Conservation (phyloP, 257 asterid species). For the Cordia subcordata region DNA sequence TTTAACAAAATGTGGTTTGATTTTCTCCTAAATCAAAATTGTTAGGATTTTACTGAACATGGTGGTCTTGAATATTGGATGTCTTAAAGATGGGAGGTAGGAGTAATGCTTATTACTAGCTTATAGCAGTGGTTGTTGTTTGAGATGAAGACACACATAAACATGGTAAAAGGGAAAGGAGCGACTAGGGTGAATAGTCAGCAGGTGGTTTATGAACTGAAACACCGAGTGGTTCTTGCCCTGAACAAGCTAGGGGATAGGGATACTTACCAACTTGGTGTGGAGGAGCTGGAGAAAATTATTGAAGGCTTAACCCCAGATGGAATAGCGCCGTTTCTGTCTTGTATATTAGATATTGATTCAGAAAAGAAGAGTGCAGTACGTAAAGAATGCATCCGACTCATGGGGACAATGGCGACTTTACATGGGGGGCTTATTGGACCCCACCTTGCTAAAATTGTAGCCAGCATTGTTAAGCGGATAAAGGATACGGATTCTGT, state of each 20-base stretch:
- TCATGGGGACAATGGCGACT: slow-evolving; percentile 68
- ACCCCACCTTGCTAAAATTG: slow-evolving; percentile 75
- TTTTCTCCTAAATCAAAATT: not conserved
- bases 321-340: slow-evolving; percentile 61
- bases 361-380: slow-evolving; percentile 76
- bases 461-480: slow-evolving; percentile 78
- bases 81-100: not conserved
- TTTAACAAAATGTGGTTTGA: not conserved
- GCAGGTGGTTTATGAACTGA: slow-evolving; percentile 72
- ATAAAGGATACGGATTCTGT: slow-evolving; percentile 84
- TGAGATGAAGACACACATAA: slow-evolving; percentile 49
- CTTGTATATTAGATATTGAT: slow-evolving; percentile 82
- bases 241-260: slow-evolving; percentile 87
- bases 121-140: slow-evolving; percentile 9
- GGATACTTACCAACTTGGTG: slow-evolving; percentile 82
- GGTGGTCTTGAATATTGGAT: not conserved
- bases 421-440: slow-evolving; percentile 51
- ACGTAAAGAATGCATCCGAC: slow-evolving; percentile 84
- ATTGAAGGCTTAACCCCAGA: slow-evolving; percentile 67
- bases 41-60: no score
- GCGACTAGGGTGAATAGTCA: slow-evolving; percentile 48
- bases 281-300: slow-evolving; percentile 73
- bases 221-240: slow-evolving; percentile 70
- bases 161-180: slow-evolving; percentile 59
- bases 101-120: not conserved